Conservation (phyloP, 2,329 filamentous ascomycete species). For the Diaporthe velutina region DNA sequence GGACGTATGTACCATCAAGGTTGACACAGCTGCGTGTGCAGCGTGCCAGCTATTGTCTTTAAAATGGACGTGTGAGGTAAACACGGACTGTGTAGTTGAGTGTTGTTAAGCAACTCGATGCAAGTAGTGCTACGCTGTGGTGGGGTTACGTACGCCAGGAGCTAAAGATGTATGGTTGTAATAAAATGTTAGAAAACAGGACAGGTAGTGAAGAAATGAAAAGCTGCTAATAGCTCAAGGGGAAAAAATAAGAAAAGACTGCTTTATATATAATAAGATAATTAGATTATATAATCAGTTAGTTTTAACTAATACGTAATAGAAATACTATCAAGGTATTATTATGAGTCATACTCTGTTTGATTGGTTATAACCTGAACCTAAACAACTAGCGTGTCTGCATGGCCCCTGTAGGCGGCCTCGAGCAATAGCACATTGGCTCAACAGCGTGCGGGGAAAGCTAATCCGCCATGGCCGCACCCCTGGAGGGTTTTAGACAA, state of each 20-base stretch:
- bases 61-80: background rate
- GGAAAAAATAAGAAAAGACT: background rate
- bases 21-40: background rate
- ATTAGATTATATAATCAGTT: background rate
- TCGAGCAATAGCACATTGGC: background rate
- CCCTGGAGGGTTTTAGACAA: background rate
- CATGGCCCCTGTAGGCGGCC: background rate
- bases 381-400: background rate
- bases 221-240: too few relatives aligned
- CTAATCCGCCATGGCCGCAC: background rate
- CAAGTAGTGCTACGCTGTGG: background rate
- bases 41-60: background rate
- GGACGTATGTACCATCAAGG: background rate
- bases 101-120: background rate
- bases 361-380: background rate
- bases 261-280: background rate
- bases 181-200: too few relatives aligned
- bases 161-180: too few relatives aligned
- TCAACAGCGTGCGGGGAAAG: background rate
- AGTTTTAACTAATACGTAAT: background rate
- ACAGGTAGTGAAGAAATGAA: too few relatives aligned
- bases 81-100: background rate
- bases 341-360: background rate
- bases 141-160: background rate
- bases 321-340: background rate